Evolutionary conservation across 2,329 filamentous ascomycete genomes (phyloP).

Genomic region (Colletotrichum sojae): DNA sequence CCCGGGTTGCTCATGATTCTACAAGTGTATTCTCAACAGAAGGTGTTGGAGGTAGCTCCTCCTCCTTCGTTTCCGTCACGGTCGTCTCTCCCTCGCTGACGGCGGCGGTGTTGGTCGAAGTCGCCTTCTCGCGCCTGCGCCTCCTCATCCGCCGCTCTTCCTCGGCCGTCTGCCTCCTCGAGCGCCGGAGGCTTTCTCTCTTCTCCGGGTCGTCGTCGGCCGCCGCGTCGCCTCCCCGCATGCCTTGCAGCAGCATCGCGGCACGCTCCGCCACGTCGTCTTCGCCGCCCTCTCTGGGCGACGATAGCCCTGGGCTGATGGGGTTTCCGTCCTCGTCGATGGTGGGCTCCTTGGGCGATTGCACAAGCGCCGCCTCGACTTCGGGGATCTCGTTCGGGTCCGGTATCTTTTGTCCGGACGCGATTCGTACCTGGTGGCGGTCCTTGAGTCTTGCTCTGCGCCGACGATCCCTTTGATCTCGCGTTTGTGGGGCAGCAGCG

Average conservation of each 20-base stretch:
- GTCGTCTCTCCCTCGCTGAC: slow-evolving; percentile 39
- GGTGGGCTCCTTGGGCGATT: slow-evolving; percentile 52
- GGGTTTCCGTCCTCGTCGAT: slow-evolving; percentile 65
- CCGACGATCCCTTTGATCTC: slow-evolving; percentile 90
- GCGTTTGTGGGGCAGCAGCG: slow-evolving; percentile 89
- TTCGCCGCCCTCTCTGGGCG: slow-evolving; percentile 62
- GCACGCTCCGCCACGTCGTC: slow-evolving; percentile 90
- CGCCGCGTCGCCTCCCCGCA: slow-evolving; percentile 77
- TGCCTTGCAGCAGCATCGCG: slow-evolving; percentile 85
- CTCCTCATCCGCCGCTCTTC: slow-evolving; percentile 80
- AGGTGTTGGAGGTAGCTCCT: slow-evolving; percentile 41
- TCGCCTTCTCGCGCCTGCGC: slow-evolving; percentile 74
- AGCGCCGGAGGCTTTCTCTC: slow-evolving; percentile 73
- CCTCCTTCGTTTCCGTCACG: slow-evolving; percentile 37
- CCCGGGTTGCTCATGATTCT: slow-evolving; percentile 36
- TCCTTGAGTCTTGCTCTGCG: slow-evolving; percentile 91
- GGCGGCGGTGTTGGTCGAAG: slow-evolving; percentile 50
- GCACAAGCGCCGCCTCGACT: slow-evolving; percentile 58
- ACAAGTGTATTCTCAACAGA: slow-evolving; percentile 40
- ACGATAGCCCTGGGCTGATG: slow-evolving; percentile 65
- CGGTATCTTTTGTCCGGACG: slow-evolving; percentile 90
- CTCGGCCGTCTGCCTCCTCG: slow-evolving; percentile 80
- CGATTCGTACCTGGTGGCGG: slow-evolving; percentile 88
- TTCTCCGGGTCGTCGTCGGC: slow-evolving; percentile 65
- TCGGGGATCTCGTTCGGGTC: slow-evolving; percentile 77